Evolutionary conservation across 1,284 basidiomycete genomes (phyloP).

Genomic region (Ganoderma boninense): DNA sequence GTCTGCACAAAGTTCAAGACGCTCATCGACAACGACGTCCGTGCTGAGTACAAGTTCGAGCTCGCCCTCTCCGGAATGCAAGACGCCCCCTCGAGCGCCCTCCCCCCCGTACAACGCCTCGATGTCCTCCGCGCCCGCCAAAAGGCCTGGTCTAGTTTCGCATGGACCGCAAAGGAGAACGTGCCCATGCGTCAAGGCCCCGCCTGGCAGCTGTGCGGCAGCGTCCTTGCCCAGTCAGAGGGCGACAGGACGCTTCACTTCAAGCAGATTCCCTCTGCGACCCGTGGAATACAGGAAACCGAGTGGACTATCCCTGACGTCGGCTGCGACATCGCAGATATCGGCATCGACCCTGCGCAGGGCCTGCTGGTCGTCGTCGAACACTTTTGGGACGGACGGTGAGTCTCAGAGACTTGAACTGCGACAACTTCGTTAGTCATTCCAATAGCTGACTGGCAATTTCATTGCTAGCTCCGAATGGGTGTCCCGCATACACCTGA

Average conservation of each 20-base stretch:
- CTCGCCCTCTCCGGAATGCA: conserved; percentile 57
- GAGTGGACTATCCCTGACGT: conserved; percentile 55
- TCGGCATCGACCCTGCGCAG: conserved; percentile 70
- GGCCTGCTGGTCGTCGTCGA: conserved; percentile 64
- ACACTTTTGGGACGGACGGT: conserved; percentile 45
- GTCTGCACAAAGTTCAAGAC: conserved; percentile 52
- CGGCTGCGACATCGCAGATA: conserved; percentile 57
- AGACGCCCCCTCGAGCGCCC: conserved; percentile 46
- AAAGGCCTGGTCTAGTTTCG: conserved; percentile 55
- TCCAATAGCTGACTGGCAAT: too few relatives aligned
- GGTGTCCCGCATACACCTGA: conserved; percentile 50
- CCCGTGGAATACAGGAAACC: conserved; percentile 54
- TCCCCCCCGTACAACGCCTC: conserved; percentile 48
- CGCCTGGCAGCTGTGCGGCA: conserved; percentile 66
- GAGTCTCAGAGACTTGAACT: too few relatives aligned
- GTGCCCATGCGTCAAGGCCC: conserved; percentile 47
- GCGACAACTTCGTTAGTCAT: too few relatives aligned
- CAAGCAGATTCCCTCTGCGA: conserved; percentile 57
- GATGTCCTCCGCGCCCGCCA: conserved; percentile 52
- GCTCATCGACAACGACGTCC: conserved; percentile 48
- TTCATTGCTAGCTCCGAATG: not conserved
- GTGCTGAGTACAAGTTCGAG: conserved; percentile 61
- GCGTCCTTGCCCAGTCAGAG: conserved; percentile 59
- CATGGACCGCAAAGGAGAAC: conserved; percentile 47
- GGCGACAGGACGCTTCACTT: conserved; percentile 48